phyloP scores from a whole-genome alignment of 177 flowering plant species.

The Vitis hybrid region DNA sequence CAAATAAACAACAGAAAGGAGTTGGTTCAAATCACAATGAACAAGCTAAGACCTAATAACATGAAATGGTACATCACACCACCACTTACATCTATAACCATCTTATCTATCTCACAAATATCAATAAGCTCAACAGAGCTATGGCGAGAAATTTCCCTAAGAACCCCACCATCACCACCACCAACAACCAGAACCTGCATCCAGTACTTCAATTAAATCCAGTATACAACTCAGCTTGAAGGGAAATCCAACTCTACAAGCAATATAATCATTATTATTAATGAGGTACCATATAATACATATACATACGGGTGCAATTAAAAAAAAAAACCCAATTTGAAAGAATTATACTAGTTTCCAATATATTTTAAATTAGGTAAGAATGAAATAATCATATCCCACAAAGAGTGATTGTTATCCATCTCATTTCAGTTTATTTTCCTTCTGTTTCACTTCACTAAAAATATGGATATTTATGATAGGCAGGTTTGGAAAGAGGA shows the following conservation, averaged over 20 bases:
- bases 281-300: too few relatives aligned
- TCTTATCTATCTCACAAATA: slow-evolving; percentile 92
- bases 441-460: too few relatives aligned
- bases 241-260: background rate
- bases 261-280: background rate
- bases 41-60: background rate
- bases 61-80: background rate
- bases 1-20: slow-evolving; percentile 3
- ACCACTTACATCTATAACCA: slow-evolving; percentile 90
- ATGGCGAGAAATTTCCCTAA: slow-evolving; percentile 90
- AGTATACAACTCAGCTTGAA: background rate
- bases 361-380: background rate
- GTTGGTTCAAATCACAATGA: background rate
- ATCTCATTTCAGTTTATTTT: too few relatives aligned
- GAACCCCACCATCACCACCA: slow-evolving; percentile 99
- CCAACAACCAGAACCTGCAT: slow-evolving; percentile 96
- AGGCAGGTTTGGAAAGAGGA: too few relatives aligned
- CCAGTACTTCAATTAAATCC: slow-evolving; percentile 1
- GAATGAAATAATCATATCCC: background rate
- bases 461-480: too few relatives aligned
- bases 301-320: too few relatives aligned
- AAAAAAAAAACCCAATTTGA: background rate
- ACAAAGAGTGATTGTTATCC: too few relatives aligned
- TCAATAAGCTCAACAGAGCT: slow-evolving; percentile 84
- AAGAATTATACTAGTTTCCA: background rate